These are phyloP conservation scores for Clavispora santaluciae DNA, from an alignment of 805 yeast genomes.

Conservation along the genomic window DNA sequence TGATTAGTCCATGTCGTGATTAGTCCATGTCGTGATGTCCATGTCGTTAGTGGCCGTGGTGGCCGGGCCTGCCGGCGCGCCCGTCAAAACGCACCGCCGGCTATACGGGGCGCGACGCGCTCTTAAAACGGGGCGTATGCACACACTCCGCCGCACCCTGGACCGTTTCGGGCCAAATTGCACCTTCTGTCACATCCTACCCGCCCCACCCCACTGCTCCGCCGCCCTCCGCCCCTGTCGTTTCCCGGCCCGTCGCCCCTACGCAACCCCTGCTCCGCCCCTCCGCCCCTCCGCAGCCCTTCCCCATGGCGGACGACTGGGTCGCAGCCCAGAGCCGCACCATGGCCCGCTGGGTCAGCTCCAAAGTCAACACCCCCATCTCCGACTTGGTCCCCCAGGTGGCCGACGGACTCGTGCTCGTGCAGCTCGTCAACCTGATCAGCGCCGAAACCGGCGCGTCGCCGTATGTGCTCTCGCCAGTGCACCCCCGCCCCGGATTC, in stretches of 20 bases:
- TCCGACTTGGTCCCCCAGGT: conserved; percentile 28
- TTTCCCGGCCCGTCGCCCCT: too few species aligned
- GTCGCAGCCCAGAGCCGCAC: conserved; percentile 42
- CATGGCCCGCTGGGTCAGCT: conserved; percentile 47
- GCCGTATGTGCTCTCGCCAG: conserved; percentile 25
- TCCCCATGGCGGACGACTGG: too few species aligned
- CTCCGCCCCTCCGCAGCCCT: too few species aligned
- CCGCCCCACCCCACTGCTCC: not conserved
- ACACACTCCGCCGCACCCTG: not conserved
- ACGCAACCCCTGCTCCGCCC: too few species aligned
- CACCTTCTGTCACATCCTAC: not conserved
- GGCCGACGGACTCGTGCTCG: conserved; percentile 37
- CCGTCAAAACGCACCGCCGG: not conserved
- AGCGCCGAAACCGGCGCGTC: conserved; percentile 12
- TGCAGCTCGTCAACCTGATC: conserved; percentile 32
- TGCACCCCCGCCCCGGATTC: conserved; percentile 35
- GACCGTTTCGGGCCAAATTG: not conserved
- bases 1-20: too few species aligned
- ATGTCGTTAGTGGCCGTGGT: too few species aligned
- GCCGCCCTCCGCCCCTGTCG: too few species aligned
- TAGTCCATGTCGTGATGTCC: too few species aligned
- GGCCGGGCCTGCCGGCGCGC: not conserved
- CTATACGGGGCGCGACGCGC: not conserved
- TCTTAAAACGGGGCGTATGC: not conserved
- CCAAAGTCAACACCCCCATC: conserved; percentile 26